These are phyloP conservation scores for Exophiala calicioides DNA, from an alignment of 2,329 filamentous ascomycete species.

Conservation along the genomic window DNA sequence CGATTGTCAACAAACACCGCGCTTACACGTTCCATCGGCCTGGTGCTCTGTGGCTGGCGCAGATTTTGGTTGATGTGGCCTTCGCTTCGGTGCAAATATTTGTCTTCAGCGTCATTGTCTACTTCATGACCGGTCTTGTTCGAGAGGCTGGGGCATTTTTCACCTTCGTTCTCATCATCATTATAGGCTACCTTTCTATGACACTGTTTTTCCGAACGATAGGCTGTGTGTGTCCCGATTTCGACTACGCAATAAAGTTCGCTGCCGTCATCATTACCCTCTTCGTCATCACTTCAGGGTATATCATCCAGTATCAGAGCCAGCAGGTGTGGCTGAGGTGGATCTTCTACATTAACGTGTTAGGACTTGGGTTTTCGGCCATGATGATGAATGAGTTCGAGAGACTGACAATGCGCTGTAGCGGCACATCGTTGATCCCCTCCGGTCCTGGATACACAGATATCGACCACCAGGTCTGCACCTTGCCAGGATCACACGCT, in stretches of 20 bases:
- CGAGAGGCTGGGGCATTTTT: constrained; percentile 76
- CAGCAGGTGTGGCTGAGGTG: constrained; percentile 76
- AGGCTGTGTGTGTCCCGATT: constrained; percentile 74
- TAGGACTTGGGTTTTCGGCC: constrained; percentile 72
- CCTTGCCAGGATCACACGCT: constrained; percentile 68
- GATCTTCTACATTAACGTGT: constrained; percentile 75
- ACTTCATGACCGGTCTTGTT: constrained; percentile 73
- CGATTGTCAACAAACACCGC: constrained; percentile 80
- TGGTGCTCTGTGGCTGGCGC: constrained; percentile 78
- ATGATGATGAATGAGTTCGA: constrained; percentile 89
- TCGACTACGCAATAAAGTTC: constrained; percentile 82
- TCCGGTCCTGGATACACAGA: constrained; percentile 69
- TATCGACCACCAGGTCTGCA: constrained; percentile 77
- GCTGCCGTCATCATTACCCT: constrained; percentile 76
- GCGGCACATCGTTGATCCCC: constrained; percentile 67
- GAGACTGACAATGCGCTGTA: constrained; percentile 68
- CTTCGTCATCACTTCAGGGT: constrained; percentile 79
- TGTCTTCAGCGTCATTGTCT: constrained; percentile 72
- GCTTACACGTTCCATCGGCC: constrained; percentile 82
- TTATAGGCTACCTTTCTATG: constrained; percentile 70
- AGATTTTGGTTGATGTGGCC: constrained; percentile 67
- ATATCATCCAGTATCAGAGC: constrained; percentile 76
- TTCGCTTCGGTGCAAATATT: constrained; percentile 72
- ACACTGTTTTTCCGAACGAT: constrained; percentile 76
- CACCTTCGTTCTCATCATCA: constrained; percentile 70